These are phyloP conservation scores for Candida sp. DNA, from an alignment of 1,139 yeast species.

Conservation along the genomic window DNA sequence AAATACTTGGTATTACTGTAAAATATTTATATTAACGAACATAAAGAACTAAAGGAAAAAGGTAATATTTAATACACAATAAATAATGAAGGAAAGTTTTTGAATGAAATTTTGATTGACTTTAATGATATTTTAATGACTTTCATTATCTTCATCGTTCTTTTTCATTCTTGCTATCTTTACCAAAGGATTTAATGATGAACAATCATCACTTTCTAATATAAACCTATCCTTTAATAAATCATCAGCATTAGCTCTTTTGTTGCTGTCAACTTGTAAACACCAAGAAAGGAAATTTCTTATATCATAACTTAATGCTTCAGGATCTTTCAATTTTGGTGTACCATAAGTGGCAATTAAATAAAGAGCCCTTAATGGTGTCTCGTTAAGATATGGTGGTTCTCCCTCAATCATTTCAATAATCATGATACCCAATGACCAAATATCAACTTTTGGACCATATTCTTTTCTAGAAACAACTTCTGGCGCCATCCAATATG, in stretches of 20 bases:
- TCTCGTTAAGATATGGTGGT: constrained; percentile 95
- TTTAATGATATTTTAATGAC: constrained; percentile 9
- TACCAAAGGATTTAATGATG: constrained; percentile 83
- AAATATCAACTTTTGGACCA: constrained; percentile 96
- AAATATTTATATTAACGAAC: not conserved
- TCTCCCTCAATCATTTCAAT: constrained; percentile 99
- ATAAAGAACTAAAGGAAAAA: not conserved
- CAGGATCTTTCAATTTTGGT: constrained; percentile 89
- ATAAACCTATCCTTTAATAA: constrained; percentile 73
- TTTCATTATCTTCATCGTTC: constrained; percentile 43
- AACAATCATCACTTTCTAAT: constrained; percentile 65
- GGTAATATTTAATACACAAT: not conserved
- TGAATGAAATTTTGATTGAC: no score
- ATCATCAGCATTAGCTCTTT: constrained; percentile 79
- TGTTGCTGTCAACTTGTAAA: constrained; percentile 79
- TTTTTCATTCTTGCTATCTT: constrained; percentile 84
- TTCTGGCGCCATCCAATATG: constrained; percentile 99
- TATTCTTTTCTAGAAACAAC: constrained; percentile 92
- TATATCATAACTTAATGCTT: constrained; percentile 64
- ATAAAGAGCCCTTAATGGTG: constrained; percentile 88
- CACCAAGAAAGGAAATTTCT: constrained; percentile 74
- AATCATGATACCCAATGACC: constrained; percentile 98
- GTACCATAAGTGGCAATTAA: constrained; percentile 96
- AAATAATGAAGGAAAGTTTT: not conserved
- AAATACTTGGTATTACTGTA: not conserved